Percentiles rank a stretch among this genome's conserved stretches.
Conservation (phyloP, 2,329 filamentous ascomycete genomes). For the Aureobasidium pullulans region DNA sequence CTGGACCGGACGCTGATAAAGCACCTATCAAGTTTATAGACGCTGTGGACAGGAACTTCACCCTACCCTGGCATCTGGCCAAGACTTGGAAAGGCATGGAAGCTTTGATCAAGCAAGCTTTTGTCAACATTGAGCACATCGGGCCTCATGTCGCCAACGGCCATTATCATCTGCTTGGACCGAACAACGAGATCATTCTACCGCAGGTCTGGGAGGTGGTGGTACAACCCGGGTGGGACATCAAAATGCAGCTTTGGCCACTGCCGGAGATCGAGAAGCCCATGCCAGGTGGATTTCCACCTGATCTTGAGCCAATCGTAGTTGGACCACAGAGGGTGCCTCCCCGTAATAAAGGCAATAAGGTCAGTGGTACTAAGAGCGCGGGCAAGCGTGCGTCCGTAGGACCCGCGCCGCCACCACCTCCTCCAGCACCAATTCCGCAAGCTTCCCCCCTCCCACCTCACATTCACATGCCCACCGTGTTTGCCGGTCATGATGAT, state of each 20-base stretch:
- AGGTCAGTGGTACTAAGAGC: slow-evolving; percentile 10
- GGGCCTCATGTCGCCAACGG: slow-evolving; percentile 39
- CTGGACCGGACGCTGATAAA: slow-evolving; percentile 51
- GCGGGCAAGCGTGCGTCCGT: slow-evolving; percentile 8
- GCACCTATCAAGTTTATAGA: slow-evolving; percentile 84
- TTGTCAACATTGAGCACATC: slow-evolving; percentile 40
- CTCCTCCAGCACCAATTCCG: background rate
- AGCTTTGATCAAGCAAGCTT: slow-evolving; percentile 42
- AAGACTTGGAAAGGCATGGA: slow-evolving; percentile 54
- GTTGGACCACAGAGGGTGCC: background rate
- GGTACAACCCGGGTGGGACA: slow-evolving; percentile 41
- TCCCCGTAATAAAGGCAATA: background rate
- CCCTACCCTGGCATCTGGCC: slow-evolving; percentile 81
- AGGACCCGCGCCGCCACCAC: slow-evolving; percentile 1
- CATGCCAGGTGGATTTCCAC: background rate
- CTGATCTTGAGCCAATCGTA: background rate
- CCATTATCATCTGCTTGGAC: slow-evolving; percentile 42
- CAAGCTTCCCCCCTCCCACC: background rate
- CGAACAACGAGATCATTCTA: slow-evolving; percentile 42
- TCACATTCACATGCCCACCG: background rate
- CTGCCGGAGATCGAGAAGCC: slow-evolving; percentile 20
- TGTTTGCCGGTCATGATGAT: background rate
- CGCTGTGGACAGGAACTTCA: slow-evolving; percentile 84
- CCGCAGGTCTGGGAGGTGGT: slow-evolving; percentile 43
- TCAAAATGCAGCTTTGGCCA: slow-evolving; percentile 45